Base-by-base conservation (phyloP, 768 basidiomycete species). In the Russula olivacea region DNA sequence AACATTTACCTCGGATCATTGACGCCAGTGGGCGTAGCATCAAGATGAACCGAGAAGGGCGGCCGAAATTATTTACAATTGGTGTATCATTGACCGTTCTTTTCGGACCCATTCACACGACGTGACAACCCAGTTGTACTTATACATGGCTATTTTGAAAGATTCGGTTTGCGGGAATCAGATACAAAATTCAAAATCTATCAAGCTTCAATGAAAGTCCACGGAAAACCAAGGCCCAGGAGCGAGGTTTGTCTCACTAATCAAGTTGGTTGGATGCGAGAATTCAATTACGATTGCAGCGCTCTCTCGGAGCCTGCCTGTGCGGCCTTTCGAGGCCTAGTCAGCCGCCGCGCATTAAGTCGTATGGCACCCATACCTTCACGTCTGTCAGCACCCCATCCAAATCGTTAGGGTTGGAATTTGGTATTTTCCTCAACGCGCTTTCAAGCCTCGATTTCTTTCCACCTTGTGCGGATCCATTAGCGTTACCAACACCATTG, bases 381-480 rank as follows among this genome's bases (percentile, higher is more conserved):
- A 63, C 47, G 23, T 59, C 12, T 17, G 15, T 38, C 36, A 63
- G 21, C 4, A 4, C 52, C 3, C 21, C 52, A 23, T 55, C 30
- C 52, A 63, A 15, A 17, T 59, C 28, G 9, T 15, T 28, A 2
- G 36, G 52, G 0, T 52, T 41, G 15, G 21, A n/a, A 10, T 36
- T 41, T 21, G 30, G 10, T 12, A 63, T 41, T 8, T 51, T 55
- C n/a, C 55, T 60, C 59, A 64, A 51, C n/a, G 63, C 38, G 38
- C 11, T 51, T n/a, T 55, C 63, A 36, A 60, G 62, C 28, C 59
- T 63, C 51, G 57, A 59, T 45, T 17, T 59, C 48, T n/a, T 25
- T 52, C n/a, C 41, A 38, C 49, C 25, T 32, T 36, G 30, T 28
- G 56, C 32, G 21, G 43, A 30, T 6, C 23, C 41, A 53, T 53